Evolutionary conservation across 2,329 filamentous ascomycete genomes (phyloP), one percentile per base, ranked within the genome.

Genomic region (Neocatenulostroma microsporum): DNA sequence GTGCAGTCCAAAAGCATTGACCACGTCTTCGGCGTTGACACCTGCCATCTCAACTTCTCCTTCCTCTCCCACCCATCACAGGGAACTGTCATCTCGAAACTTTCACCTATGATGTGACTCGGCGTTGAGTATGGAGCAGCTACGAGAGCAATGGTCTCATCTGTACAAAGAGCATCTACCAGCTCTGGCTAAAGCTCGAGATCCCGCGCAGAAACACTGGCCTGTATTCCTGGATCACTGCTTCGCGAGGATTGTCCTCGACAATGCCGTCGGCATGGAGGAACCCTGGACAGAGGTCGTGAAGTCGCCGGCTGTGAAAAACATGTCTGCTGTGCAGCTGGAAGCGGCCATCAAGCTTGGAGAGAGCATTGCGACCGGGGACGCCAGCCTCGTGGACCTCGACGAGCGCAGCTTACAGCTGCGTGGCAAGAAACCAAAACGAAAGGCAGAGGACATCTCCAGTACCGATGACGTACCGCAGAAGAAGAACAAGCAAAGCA

Each of bases 231-330:
- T 62, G 7, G 63, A 67, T 40, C 65, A 67, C 44, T 67, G 63
- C 48, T 68, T 67, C 43, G 64, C 61, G 3, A 61, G 64, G 8
- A 66, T 68, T 26, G 57, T 68, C 5, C 58, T 69, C 11, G 67
- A 70, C 40, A 60, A 60, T 37, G 54, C 54, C 1, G 45, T 68
- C 4, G 60, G 64, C 5, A 43, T 52, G 17, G 55, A 63, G 28
- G 50, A 45, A 13, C 65, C 63, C 4, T 69, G 66, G 67, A 64
- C 52, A 20, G 44, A 57, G 17, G 58, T 62, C n/a, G 30, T 69
- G 21, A 59, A 60, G 36, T 48, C 53, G 19, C 66, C 67, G 2
- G 66, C 66, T 0, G 54, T 63, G 29, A 64, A 58, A 45, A 61
- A 67, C 32, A 70, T 70, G 66, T 54, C 48, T 11, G 39, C 41